Evolutionary conservation across 345 rosid species (phyloP).

Genomic region (Pistacia integerrima): DNA sequence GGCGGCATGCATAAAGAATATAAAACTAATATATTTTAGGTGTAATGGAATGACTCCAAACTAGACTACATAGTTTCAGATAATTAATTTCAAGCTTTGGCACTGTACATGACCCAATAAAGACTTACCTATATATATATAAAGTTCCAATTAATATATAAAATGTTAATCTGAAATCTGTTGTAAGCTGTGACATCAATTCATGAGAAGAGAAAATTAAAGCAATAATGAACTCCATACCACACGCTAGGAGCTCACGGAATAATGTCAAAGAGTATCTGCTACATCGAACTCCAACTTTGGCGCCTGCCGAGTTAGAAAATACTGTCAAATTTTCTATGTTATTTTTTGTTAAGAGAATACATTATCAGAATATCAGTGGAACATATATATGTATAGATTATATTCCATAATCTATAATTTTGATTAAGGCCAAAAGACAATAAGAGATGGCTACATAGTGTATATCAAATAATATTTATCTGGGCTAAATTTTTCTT

Average conservation of each 20-base stretch:
- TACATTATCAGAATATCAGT: background rate
- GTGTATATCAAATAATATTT: no score
- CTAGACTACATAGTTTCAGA: no score
- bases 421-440: no score
- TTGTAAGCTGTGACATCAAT: constrained; percentile 13
- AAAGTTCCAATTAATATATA: background rate
- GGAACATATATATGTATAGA: background rate
- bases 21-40: no score
- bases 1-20: background rate
- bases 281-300: no score
- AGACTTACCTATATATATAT: background rate
- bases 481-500: no score
- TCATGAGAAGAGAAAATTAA: background rate
- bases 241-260: background rate
- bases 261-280: constrained; percentile 8
- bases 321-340: background rate
- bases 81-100: background rate
- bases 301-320: background rate
- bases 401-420: no score
- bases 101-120: background rate
- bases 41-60: no score
- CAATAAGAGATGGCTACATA: no score
- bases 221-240: background rate
- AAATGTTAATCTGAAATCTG: background rate
- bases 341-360: background rate